Base-by-base conservation (phyloP, 1,139 yeast species). In the Pichia sp. region DNA sequence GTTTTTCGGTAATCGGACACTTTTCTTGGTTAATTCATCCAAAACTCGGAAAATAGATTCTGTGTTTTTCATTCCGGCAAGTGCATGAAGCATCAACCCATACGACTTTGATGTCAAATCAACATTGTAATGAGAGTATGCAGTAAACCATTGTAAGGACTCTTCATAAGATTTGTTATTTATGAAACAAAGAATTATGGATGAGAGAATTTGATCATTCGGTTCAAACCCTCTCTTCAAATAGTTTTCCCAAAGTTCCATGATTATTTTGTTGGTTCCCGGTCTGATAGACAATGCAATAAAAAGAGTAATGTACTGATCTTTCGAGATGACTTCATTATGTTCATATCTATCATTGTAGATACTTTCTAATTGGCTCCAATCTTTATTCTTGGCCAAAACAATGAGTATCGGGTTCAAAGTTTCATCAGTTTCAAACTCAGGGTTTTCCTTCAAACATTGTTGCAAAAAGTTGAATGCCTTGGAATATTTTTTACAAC, bases 221-320 rank as follows among this genome's bases (percentile, higher is more conserved):
- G 90, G 87, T 4, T 59, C 61, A 61, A 82, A 70, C 0, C 76
- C 74, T 55, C 86, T 73, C 55, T 73, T 69, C 13, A 72, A 54
- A 49, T 80, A 68, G 59, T 80, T 82, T 1, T 73, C 68, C 69
- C 75, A 67, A 16, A 88, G 72, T 52, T 72, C 71, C 44, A 81
- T 78, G 11, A 85, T 79, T 57, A 82, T 78, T 13, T 75, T 75
- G 3, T 71, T 66, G 32, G 84, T 82, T 0, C 90, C 90, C 3
- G 62, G 47, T 48, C 80, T 70, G 8, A 70, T 65, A 0, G 89
- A 82, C 57, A 88, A 72, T 0, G 90, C 83, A 53, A 74, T 71
- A 80, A 90, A 81, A 5, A 86, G 82, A 40, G 82, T 76, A 4
- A 81, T 76, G 65, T 87, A 87, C 64, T 87, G 90, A 5, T 72